Percentiles rank a stretch among this genome's conserved stretches.
These are phyloP conservation scores for Eimeria praecox DNA, from an alignment of 169 alveolate genomes.

Conservation along the genomic window DNA sequence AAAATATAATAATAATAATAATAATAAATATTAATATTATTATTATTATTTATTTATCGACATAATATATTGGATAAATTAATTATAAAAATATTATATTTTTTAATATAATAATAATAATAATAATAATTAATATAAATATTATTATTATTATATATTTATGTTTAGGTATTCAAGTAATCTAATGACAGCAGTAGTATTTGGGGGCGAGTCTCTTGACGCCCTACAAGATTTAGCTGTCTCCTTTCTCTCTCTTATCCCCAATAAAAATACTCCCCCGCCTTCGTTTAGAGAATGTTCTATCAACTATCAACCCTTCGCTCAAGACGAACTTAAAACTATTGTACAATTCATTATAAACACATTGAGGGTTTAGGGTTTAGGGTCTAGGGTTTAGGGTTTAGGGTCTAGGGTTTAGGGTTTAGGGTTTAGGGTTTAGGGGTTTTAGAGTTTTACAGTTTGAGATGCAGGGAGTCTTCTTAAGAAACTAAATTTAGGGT, in stretches of 20 bases:
- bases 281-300: constrained; percentile 64
- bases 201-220: constrained; percentile 37
- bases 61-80: too few species aligned
- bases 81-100: too few species aligned
- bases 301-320: constrained; percentile 52
- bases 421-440: constrained; percentile 40
- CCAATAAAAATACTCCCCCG: not conserved
- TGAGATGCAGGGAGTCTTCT: too few species aligned
- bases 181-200: constrained; percentile 85
- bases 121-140: too few species aligned
- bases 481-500: too few species aligned
- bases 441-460: not conserved
- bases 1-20: too few species aligned
- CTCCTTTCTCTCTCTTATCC: constrained; percentile 77
- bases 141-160: not conserved
- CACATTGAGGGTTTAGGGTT: constrained; percentile 45
- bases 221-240: not conserved
- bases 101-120: too few species aligned
- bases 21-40: too few species aligned
- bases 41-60: too few species aligned
- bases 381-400: constrained; percentile 55
- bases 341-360: constrained; percentile 85
- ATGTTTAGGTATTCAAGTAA: constrained; percentile 85
- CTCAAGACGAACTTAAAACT: constrained; percentile 87
- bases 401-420: constrained; percentile 29